A percentile compares a stretch with the other conserved stretches of the same genome.
phyloP scores from a whole-genome alignment of 768 basidiomycete genomes.

The Pleurotus pulmonarius region DNA sequence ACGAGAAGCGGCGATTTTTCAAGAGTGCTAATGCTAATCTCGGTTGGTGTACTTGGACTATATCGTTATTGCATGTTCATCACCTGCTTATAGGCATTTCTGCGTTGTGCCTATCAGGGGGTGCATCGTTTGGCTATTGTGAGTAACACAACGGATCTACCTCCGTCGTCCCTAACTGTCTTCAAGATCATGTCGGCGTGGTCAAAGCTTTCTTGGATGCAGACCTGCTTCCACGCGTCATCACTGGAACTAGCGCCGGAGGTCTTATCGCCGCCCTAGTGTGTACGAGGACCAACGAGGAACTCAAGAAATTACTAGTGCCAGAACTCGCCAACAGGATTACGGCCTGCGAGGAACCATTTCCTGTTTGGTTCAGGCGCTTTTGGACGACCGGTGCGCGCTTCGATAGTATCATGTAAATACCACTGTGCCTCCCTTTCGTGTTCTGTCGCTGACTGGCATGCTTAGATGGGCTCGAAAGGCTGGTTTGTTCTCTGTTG shows the following conservation, averaged over 20 bases:
- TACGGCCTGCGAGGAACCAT: constrained; percentile 77
- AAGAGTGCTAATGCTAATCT: constrained; percentile 85
- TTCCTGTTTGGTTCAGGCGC: constrained; percentile 65
- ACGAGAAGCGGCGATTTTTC: constrained; percentile 93
- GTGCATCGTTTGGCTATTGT: constrained; percentile 95
- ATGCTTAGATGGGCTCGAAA: constrained; percentile 77
- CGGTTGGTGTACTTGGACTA: constrained; percentile 34
- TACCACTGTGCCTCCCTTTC: neutral
- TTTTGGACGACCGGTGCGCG: constrained; percentile 89
- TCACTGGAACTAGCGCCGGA: constrained; percentile 94
- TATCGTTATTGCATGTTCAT: neutral
- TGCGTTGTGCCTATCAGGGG: constrained; percentile 94
- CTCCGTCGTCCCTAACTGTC: too few relatives aligned
- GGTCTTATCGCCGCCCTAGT: constrained; percentile 73
- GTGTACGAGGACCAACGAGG: constrained; percentile 87
- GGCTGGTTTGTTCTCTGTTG: constrained; percentile 34
- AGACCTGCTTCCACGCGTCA: constrained; percentile 81
- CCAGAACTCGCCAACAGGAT: constrained; percentile 84
- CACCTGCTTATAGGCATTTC: constrained; percentile 46
- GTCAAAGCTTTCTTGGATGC: constrained; percentile 90
- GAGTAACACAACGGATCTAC: constrained; percentile 18
- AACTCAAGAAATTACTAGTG: constrained; percentile 71
- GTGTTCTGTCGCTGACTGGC: constrained; percentile 4
- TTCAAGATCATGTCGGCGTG: constrained; percentile 81
- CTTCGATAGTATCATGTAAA: constrained; percentile 74